Percentiles rank a stretch among this genome's conserved stretches.
phyloP scores from a whole-genome alignment of 805 yeast species.

The Saccharomycopsis babjevae region DNA sequence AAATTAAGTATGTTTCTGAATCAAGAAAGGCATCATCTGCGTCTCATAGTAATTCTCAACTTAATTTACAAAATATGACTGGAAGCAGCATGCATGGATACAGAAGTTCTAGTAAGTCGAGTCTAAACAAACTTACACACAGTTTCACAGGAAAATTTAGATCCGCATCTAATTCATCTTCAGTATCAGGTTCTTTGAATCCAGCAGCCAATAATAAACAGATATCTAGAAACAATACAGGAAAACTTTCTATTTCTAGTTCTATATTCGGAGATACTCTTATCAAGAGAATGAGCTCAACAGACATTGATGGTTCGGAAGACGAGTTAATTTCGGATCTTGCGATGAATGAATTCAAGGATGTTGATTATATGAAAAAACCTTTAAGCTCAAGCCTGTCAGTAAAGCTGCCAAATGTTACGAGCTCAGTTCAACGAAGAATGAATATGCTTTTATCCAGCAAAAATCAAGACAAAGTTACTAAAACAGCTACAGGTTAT shows the following conservation, averaged over 20 bases:
- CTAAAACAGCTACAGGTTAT: constrained; percentile 68
- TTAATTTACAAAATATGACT: background rate
- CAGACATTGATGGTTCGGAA: constrained; percentile 13
- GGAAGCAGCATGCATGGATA: background rate
- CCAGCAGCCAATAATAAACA: background rate
- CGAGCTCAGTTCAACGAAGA: constrained; percentile 13
- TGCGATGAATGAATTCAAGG: constrained; percentile 17
- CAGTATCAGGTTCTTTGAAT: background rate
- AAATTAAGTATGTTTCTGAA: background rate
- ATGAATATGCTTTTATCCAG: constrained; percentile 10
- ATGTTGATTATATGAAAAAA: constrained; percentile 12
- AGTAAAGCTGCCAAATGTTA: background rate
- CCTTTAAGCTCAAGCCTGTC: background rate
- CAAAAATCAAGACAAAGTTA: constrained; percentile 6
- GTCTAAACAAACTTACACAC: constrained; percentile 14
- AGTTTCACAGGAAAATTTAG: constrained; percentile 18
- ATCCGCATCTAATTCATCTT: constrained; percentile 3
- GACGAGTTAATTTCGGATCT: constrained; percentile 14
- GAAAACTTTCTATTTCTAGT: background rate
- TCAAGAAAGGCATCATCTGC: background rate
- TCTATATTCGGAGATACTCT: background rate
- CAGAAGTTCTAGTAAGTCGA: constrained; percentile 14
- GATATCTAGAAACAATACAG: background rate
- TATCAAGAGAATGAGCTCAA: background rate
- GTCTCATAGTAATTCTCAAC: background rate